Percentiles rank a stretch among this genome's conserved stretches.
Evolutionary conservation across 306 rosid species (phyloP).

Genomic region (Medicago truncatula): DNA sequence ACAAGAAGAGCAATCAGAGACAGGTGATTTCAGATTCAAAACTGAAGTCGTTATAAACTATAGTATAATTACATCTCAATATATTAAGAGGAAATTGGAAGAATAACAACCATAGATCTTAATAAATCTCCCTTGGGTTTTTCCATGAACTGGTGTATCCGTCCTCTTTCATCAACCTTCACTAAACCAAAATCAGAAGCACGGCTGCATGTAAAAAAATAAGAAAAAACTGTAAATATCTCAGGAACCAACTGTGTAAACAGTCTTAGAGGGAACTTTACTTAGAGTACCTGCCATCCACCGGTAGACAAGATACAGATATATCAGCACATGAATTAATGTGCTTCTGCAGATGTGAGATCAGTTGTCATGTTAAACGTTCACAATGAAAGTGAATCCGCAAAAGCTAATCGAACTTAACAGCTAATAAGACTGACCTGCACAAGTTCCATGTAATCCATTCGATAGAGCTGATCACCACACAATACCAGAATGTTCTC

Average conservation of each 20-base stretch:
- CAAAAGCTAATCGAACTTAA: slow-evolving; percentile 19
- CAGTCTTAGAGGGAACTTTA: slow-evolving; percentile 27
- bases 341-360: slow-evolving; percentile 52
- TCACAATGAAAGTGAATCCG: slow-evolving; percentile 25
- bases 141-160: slow-evolving; percentile 51
- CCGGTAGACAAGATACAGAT: slow-evolving; percentile 58
- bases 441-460: slow-evolving; percentile 62
- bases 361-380: slow-evolving; percentile 34
- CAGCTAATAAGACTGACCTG: slow-evolving; percentile 41
- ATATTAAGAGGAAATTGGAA: slow-evolving; percentile 35
- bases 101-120: slow-evolving; percentile 60
- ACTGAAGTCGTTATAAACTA: not conserved
- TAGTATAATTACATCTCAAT: slow-evolving; percentile 17
- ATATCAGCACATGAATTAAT: slow-evolving; percentile 54
- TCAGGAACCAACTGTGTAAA: not conserved
- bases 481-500: slow-evolving; percentile 60
- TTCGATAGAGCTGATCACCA: slow-evolving; percentile 63
- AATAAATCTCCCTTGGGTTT: slow-evolving; percentile 57
- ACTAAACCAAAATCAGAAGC: slow-evolving; percentile 61
- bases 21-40: slow-evolving; percentile 28
- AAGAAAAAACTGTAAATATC: slow-evolving; percentile 23
- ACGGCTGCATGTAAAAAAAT: slow-evolving; percentile 40
- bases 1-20: slow-evolving; percentile 42
- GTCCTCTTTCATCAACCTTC: slow-evolving; percentile 61
- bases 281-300: slow-evolving; percentile 54